phyloP scores from a whole-genome alignment of 148 eudicot genomes.

The Polygonum aviculare region DNA sequence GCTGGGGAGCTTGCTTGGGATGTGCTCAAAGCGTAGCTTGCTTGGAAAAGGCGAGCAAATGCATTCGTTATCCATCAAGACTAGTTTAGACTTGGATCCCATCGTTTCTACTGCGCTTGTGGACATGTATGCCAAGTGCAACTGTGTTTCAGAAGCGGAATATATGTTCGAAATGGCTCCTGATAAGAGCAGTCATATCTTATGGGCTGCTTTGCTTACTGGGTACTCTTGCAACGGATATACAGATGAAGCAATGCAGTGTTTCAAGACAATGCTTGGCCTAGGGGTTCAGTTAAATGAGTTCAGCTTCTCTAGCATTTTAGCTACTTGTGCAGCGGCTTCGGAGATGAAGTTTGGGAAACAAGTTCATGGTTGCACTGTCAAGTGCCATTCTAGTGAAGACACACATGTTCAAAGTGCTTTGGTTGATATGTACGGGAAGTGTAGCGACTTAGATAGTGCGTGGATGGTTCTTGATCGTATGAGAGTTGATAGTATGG shows the following conservation, averaged over 20 bases:
- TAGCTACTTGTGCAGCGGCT: slow-evolving; percentile 42
- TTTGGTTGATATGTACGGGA: slow-evolving; percentile 73
- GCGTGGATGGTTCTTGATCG: slow-evolving; percentile 42
- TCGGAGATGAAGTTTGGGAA: slow-evolving; percentile 34
- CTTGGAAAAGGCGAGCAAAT: slow-evolving; percentile 44
- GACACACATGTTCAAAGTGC: slow-evolving; percentile 53
- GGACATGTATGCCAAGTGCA: slow-evolving; percentile 78
- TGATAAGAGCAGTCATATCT: slow-evolving; percentile 39
- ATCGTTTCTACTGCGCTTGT: slow-evolving; percentile 56
- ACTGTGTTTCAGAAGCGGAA: slow-evolving; percentile 43
- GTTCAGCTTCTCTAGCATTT: slow-evolving; percentile 65
- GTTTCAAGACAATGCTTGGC: slow-evolving; percentile 43
- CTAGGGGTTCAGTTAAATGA: slow-evolving; percentile 56
- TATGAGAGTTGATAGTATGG: slow-evolving; percentile 31
- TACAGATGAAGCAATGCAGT: slow-evolving; percentile 37
- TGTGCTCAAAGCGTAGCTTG: slow-evolving; percentile 47
- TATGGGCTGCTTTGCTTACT: slow-evolving; percentile 79
- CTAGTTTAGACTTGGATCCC: slow-evolving; percentile 30
- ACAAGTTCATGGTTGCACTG: slow-evolving; percentile 55
- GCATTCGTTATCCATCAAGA: slow-evolving; percentile 52
- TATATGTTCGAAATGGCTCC: slow-evolving; percentile 31
- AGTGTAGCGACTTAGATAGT: slow-evolving; percentile 34
- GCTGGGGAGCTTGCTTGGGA: slow-evolving; percentile 55
- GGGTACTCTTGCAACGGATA: slow-evolving; percentile 61
- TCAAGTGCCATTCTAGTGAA: slow-evolving; percentile 40